These are phyloP conservation scores for Paracoccidioides brasiliensis DNA, from an alignment of 2,329 filamentous ascomycete genomes.

Conservation along the genomic window DNA sequence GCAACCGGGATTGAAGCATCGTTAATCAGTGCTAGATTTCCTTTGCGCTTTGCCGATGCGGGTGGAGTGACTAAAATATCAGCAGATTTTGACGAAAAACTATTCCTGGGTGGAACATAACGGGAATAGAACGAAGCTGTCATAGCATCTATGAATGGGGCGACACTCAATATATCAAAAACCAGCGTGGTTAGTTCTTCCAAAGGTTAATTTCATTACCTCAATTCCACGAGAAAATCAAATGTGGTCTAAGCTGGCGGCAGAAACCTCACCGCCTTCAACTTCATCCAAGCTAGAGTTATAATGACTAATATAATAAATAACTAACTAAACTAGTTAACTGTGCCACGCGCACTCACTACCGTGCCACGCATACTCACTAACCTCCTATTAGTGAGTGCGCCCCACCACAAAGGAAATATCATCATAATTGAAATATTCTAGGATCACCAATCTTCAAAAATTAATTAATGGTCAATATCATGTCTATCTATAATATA, in stretches of 20 bases:
- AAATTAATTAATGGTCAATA: too few species aligned
- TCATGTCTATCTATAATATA: too few species aligned
- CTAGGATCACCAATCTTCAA: too few species aligned
- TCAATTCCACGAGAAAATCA: not conserved
- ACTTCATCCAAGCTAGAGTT: too few species aligned
- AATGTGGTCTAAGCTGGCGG: slow-evolving; percentile 1
- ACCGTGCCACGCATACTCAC: too few species aligned
- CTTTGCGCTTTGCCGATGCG: slow-evolving; percentile 11
- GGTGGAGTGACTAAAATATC: not conserved
- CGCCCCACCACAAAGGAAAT: too few species aligned
- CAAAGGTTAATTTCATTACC: not conserved
- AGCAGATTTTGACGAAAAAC: not conserved
- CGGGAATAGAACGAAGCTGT: slow-evolving; percentile 35
- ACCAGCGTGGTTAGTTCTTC: not conserved
- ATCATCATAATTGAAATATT: too few species aligned
- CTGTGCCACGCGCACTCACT: too few species aligned
- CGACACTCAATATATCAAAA: too few species aligned
- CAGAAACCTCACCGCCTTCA: slow-evolving; percentile 12
- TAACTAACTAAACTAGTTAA: too few species aligned
- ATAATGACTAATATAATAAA: too few species aligned
- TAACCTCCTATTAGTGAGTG: too few species aligned
- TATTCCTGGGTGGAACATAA: slow-evolving; percentile 29
- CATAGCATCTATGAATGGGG: slow-evolving; percentile 22
- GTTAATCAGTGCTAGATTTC: slow-evolving; percentile 6
- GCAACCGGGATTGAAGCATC: not conserved